Evolutionary conservation across 768 basidiomycete species (phyloP).

Genomic region (Solioccasus polychromus): DNA sequence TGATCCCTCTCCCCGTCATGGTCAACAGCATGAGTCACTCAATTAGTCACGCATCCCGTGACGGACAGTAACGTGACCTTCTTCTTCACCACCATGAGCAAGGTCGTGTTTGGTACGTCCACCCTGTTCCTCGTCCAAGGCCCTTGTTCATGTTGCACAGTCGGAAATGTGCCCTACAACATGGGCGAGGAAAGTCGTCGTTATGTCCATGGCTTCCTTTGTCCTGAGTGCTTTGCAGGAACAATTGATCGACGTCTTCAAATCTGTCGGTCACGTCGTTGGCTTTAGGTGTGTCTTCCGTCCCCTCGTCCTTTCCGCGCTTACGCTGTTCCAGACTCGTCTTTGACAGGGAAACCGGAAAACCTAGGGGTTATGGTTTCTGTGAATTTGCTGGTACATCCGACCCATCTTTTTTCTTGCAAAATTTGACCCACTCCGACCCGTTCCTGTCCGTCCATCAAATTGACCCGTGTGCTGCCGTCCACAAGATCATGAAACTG

Average conservation of each 20-base stretch:
- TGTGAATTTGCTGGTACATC: conserved; percentile 88
- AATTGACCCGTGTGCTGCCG: conserved; percentile 9
- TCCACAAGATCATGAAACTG: conserved; percentile 87
- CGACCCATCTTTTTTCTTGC: conserved; percentile 29
- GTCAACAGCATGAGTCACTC: background rate
- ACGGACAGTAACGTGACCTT: background rate
- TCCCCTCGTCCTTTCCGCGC: background rate
- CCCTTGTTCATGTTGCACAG: conserved; percentile 34
- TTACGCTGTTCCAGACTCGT: conserved; percentile 55
- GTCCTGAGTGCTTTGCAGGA: conserved; percentile 43
- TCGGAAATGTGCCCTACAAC: conserved; percentile 88
- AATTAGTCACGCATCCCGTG: no score
- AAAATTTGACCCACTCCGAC: conserved; percentile 39
- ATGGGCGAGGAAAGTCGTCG: conserved; percentile 63
- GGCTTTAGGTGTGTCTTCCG: conserved; percentile 68
- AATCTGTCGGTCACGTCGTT: conserved; percentile 81
- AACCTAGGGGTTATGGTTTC: conserved; percentile 91
- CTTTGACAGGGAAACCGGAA: conserved; percentile 90
- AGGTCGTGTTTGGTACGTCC: conserved; percentile 67
- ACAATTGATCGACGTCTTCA: conserved; percentile 84
- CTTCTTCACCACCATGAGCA: conserved; percentile 45
- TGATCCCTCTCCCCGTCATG: background rate
- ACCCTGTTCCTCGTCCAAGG: background rate
- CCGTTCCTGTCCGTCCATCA: conserved; percentile 6
- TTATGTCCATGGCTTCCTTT: background rate